These are phyloP conservation scores for Aspergillus jensenii DNA, from an alignment of 2,329 filamentous ascomycete species.

Conservation along the genomic window DNA sequence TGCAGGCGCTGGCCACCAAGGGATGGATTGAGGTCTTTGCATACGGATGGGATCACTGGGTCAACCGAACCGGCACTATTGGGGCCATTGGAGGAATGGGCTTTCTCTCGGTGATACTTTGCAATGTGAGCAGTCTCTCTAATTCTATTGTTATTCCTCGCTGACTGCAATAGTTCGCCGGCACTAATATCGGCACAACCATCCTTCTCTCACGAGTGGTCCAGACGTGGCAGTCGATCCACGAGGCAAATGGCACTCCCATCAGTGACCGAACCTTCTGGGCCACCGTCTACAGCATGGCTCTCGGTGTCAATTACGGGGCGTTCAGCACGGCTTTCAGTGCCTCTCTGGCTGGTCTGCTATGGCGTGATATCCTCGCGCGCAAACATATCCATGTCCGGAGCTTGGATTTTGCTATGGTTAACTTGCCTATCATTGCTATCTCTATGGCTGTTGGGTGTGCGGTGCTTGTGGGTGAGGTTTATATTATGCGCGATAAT, in stretches of 20 bases:
- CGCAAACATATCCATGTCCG: slow-evolving; percentile 68
- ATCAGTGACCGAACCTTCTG: slow-evolving; percentile 69
- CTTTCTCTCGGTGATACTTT: slow-evolving; percentile 68
- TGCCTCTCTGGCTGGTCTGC: slow-evolving; percentile 67
- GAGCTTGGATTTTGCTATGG: slow-evolving; percentile 64
- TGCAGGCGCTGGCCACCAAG: slow-evolving; percentile 70
- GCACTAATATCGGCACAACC: slow-evolving; percentile 74
- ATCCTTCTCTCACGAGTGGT: slow-evolving; percentile 71
- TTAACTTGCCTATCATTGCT: slow-evolving; percentile 70
- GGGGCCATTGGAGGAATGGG: slow-evolving; percentile 72
- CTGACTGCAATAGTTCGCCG: slow-evolving; percentile 60
- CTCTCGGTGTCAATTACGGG: slow-evolving; percentile 71
- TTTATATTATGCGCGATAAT: slow-evolving; percentile 52
- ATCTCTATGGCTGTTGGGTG: slow-evolving; percentile 67
- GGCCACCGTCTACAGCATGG: slow-evolving; percentile 74
- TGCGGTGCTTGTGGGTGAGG: slow-evolving; percentile 60
- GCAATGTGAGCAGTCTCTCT: slow-evolving; percentile 59
- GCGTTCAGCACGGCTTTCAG: slow-evolving; percentile 73
- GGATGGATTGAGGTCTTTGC: slow-evolving; percentile 74
- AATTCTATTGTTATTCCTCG: background rate
- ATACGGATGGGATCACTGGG: slow-evolving; percentile 72
- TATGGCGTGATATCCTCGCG: slow-evolving; percentile 71
- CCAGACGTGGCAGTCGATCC: slow-evolving; percentile 66
- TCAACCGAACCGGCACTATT: slow-evolving; percentile 65
- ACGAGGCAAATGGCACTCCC: slow-evolving; percentile 43